Base-by-base conservation (phyloP, 2,329 filamentous ascomycete genomes). In the Calonectria fujianensis region DNA sequence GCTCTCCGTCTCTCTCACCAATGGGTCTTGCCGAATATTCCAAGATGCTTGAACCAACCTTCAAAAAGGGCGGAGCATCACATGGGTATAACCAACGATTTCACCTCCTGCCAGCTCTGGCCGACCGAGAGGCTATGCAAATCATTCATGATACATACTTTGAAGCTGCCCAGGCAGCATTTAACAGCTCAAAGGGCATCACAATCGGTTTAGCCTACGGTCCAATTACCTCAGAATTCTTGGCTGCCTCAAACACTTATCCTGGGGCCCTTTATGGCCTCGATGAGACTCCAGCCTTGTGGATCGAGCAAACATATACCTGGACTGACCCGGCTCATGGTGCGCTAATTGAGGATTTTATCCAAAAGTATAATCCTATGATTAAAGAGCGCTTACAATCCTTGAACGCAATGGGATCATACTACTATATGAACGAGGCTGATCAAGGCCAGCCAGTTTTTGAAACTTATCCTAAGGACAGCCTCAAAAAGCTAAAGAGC, bases 351-450 rank as follows among this genome's bases (percentile, higher is more conserved):
- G 31, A 32, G 31, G 31, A 32, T 32, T 32, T 32, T 32, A 32
- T 32, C 31, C 31, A 32, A 32, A 32, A 32, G 31, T 32, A 32
- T 32, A 32, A 32, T 9, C 31, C 31, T 32, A 32, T 32, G 4
- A 32, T 32, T 32, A 32, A 32, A 32, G 31, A 32, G 31, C 31
- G 31, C 31, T 32, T 32, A 32, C 4, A 32, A 32, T 32, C 31
- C 31, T 32, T 32, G 31, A 32, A 32, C 31, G 31, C 31, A 32
- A 32, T 32, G 31, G 31, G 31, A 32, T 59, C 54, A 13, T 59
- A 37, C n/a, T 59, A 59, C 54, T 59, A 59, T 16, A 10, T 59
- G 20, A 59, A 59, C 32, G 54, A 59, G 10, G 54, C n/a, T 18
- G 20, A 37, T 16, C 31, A 59, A 31, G 54, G 20, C 20, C 31